These are phyloP conservation scores for Thielaviopsis populi DNA, from an alignment of 2,329 filamentous ascomycete genomes.

Conservation along the genomic window DNA sequence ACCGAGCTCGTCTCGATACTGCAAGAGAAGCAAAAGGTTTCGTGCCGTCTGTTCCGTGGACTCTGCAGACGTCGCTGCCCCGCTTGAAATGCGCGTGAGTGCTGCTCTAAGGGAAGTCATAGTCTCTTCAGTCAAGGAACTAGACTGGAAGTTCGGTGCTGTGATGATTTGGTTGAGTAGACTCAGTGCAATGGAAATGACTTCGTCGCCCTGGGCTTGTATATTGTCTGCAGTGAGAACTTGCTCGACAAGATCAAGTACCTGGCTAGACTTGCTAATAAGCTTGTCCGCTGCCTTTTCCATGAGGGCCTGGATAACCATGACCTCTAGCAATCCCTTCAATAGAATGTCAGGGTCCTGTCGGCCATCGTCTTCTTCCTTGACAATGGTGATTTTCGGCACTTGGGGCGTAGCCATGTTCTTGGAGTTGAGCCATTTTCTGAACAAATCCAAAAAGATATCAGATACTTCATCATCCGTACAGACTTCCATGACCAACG, in stretches of 20 bases:
- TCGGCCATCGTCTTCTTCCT: constrained; percentile 21
- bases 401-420: constrained; percentile 12
- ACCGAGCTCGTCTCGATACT: constrained; percentile 40
- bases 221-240: constrained; percentile 37
- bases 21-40: constrained; percentile 41
- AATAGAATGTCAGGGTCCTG: constrained; percentile 26
- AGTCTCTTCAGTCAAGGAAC: constrained; percentile 29
- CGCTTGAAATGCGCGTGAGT: constrained; percentile 29
- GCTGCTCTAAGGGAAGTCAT: constrained; percentile 34
- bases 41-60: constrained; percentile 30
- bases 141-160: constrained; percentile 38
- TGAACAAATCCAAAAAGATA: constrained; percentile 45
- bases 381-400: constrained; percentile 22
- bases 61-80: constrained; percentile 4
- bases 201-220: constrained; percentile 31
- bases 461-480: constrained; percentile 42
- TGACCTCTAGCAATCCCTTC: constrained; percentile 39
- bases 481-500: constrained; percentile 34
- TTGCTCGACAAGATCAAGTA: constrained; percentile 48
- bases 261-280: constrained; percentile 46
- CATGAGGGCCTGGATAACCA: constrained; percentile 51
- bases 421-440: constrained; percentile 37
- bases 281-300: constrained; percentile 47
- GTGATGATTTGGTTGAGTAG: constrained; percentile 46
- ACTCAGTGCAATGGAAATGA: constrained; percentile 40